These are phyloP conservation scores for Fusarium chaquense DNA, from an alignment of 2,329 filamentous ascomycete species.

Conservation along the genomic window DNA sequence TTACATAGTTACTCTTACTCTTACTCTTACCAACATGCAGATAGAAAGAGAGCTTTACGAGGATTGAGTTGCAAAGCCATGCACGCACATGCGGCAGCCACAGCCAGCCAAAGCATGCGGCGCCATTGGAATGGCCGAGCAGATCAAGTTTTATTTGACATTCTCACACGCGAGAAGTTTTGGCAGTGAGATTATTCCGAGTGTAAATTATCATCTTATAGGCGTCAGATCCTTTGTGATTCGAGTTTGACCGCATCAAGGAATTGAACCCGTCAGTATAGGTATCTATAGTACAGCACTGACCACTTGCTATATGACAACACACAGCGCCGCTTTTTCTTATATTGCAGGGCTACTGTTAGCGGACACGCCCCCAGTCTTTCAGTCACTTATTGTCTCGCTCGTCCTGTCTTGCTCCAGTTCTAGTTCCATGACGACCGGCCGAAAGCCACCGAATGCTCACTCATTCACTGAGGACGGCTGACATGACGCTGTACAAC, in stretches of 20 bases:
- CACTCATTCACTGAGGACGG: constrained; percentile 1
- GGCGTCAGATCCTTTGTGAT: constrained; percentile 2
- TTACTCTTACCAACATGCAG: neutral
- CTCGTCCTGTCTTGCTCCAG: constrained; percentile 12
- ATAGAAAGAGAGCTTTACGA: constrained; percentile 1
- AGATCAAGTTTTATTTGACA: constrained; percentile 35
- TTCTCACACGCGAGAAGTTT: constrained; percentile 20
- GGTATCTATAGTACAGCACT: constrained; percentile 1
- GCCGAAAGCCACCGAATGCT: constrained; percentile 11
- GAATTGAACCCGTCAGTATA: neutral
- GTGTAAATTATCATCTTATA: constrained; percentile 34
- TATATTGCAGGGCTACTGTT: constrained; percentile 23
- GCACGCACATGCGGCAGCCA: constrained; percentile 9
- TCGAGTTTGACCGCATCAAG: neutral
- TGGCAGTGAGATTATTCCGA: constrained; percentile 23
- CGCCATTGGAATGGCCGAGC: constrained; percentile 28
- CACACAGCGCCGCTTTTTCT: constrained; percentile 20
- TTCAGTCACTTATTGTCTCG: neutral
- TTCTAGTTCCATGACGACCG: constrained; percentile 19
- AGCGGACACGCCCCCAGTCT: constrained; percentile 27
- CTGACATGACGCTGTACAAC: constrained; percentile 39
- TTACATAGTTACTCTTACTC: neutral
- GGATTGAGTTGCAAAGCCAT: constrained; percentile 18
- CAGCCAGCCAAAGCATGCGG: constrained; percentile 19
- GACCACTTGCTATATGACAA: constrained; percentile 8